Evolutionary conservation across 2,329 filamentous ascomycete genomes (phyloP), one percentile per base, ranked within the genome.

Genomic region (Arthrobotrys conoides): DNA sequence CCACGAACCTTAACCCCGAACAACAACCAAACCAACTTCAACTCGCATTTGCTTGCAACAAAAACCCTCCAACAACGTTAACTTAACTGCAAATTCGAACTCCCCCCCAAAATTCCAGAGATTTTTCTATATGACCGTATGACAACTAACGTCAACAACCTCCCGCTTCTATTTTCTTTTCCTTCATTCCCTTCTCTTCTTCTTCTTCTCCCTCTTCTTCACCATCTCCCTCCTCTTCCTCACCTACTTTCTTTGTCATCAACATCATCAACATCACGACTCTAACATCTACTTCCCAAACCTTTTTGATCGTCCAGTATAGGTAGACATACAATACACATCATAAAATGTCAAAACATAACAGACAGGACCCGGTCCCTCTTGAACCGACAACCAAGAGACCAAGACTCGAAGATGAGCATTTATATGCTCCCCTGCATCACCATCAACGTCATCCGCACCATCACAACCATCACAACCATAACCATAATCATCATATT

Each of bases 261-360:
- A 49, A 6, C 48, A 51, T n/a, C 48, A 14, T 24, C 48, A 49
- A 6, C 46, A 51, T 51, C 49, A 20, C 46, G 10, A 46, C 63
- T 66, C 48, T 66, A 24, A 61, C 51, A 73, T 49, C 33, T 20
- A 69, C n/a, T 49, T n/a, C 6, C 57, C 33, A 30, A 30, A 30
- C 22, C 20, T 12, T 10, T 61, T 24, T n/a, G n/a, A n/a, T n/a
- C 24, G 38, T 22, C 66, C 20, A 5, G 6, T 22, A 59, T 14
- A 33, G 24, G 22, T n/a, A 33, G 9, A 53, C 41, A 53, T 44
- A 16, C 59, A 30, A 71, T 33, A 36, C n/a, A n/a, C n/a, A n/a
- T n/a, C n/a, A n/a, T n/a, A n/a, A n/a, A n/a, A 77, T 77, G 73
- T 77, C 73, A 59, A 77, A 77, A 57, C 73, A 77, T n/a, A 77